Evolutionary conservation across 306 rosid species (phyloP), one percentile per base, ranked within the genome.

Genomic region (Citrullus colocynthis): DNA sequence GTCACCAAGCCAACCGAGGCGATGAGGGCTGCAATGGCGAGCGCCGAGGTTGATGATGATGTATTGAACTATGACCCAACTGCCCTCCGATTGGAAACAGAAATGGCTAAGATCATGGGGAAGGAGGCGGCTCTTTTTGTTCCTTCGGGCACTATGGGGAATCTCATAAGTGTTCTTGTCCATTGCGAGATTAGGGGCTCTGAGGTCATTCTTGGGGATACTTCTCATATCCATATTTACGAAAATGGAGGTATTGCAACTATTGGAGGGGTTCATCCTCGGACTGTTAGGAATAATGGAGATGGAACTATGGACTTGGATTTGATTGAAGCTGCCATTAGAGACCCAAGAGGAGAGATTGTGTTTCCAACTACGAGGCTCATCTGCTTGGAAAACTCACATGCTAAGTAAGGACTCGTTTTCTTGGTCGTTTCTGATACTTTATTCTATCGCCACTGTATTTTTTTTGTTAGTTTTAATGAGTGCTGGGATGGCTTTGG

Each of bases 61-160:
- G 93, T 92, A 28, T 80, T 95, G 20, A 86, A 86, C 17, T 18
- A 64, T 28, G 98, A 95, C 65, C 98, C 98, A 1, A 92, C 93
- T 1, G 93, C 95, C 69, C 80, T 82, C 6, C 89, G 78, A 65
- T 77, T 95, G 28, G 97, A 95, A 81, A 59, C 82, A 9, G 96
- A 92, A 78, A 86, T 92, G 95, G 96, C 97, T 1, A 86, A 79
- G 89, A 82, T 78, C 56, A 85, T 81, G 81, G 97, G 93, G 21
- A 95, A 95, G 75, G 98, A 95, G 73, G 96, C 98, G 0, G 97
- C 92, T 6, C 86, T 95, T 78, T 95, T 92, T 78, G 97, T 95
- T 57, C 92, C 98, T 9, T 95, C 98, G 6, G 98, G 98, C 24
- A 95, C 98, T 1, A 95, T 95, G 98, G 97, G 96, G 20, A 95